Percentiles rank a stretch among this genome's conserved stretches.
phyloP scores from a whole-genome alignment of 106 monocot genomes.

The Alisma plantagoaquatica region DNA sequence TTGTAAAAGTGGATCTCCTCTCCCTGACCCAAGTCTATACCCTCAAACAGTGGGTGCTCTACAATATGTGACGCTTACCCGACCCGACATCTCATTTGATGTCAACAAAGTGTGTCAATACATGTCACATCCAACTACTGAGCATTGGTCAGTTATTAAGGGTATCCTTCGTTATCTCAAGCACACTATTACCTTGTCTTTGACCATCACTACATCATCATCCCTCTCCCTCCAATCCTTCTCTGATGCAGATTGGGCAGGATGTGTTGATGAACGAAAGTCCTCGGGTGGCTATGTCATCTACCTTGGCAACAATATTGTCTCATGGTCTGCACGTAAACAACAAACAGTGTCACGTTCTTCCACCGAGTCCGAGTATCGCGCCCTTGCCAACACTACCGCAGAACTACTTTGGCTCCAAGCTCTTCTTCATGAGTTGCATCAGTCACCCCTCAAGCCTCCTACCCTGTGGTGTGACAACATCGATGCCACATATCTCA shows the following conservation, averaged over 20 bases:
- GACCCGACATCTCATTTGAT: not conserved
- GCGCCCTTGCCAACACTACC: not conserved
- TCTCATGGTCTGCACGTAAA: slow-evolving; percentile 1
- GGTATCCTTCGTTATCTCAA: not conserved
- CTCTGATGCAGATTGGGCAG: not conserved
- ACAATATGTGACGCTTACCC: not conserved
- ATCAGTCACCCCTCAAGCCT: no score
- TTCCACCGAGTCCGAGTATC: not conserved
- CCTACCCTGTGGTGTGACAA: slow-evolving; percentile 1
- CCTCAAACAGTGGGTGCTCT: not conserved
- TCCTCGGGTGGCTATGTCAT: not conserved
- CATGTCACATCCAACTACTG: not conserved
- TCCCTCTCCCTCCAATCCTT: not conserved
- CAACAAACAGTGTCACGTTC: slow-evolving; percentile 1
- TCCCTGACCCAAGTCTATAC: not conserved
- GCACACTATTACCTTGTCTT: not conserved
- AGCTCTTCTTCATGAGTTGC: not conserved
- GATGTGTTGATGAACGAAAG: not conserved
- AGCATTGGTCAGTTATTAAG: not conserved
- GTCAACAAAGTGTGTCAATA: slow-evolving; percentile 1
- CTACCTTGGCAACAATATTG: not conserved
- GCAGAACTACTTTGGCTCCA: not conserved
- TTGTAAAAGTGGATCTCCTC: not conserved
- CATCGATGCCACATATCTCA: not conserved
- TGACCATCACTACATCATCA: not conserved